Percentiles rank a stretch among this genome's conserved stretches.
phyloP scores from a whole-genome alignment of 495 filamentous ascomycete species.

The Podospora tetraspora region DNA sequence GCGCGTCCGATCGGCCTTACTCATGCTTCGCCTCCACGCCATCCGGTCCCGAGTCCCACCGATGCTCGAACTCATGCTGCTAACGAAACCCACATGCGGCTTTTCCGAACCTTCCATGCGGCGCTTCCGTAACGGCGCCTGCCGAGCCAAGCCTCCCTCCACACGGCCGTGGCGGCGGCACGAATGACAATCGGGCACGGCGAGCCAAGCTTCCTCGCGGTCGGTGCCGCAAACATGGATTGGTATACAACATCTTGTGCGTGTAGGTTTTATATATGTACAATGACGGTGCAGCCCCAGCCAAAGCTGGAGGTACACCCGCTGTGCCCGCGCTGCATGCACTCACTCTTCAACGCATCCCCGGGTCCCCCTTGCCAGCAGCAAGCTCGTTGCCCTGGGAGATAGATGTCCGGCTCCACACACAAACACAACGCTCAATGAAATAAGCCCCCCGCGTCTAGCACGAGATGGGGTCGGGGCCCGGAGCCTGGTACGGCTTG shows the following conservation, averaged over 20 bases:
- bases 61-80: neutral
- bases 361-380: neutral
- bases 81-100: slow-evolving; percentile 11
- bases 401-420: neutral
- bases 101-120: slow-evolving; percentile 20
- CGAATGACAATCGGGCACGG: neutral
- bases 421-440: neutral
- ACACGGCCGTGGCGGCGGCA: neutral
- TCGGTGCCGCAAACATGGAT: neutral
- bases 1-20: neutral
- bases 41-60: neutral
- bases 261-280: neutral
- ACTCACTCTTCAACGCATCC: neutral
- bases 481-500: slow-evolving; percentile 41
- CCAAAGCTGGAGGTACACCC: neutral
- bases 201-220: neutral
- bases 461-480: slow-evolving; percentile 41
- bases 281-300: neutral
- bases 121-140: neutral
- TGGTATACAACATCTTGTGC: neutral
- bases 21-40: neutral
- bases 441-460: slow-evolving; percentile 14
- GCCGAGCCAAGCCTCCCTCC: neutral
- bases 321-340: neutral
- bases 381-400: neutral